These are phyloP conservation scores for Fusarium sp. DNA, from an alignment of 2,329 filamentous ascomycete genomes.

Conservation along the genomic window DNA sequence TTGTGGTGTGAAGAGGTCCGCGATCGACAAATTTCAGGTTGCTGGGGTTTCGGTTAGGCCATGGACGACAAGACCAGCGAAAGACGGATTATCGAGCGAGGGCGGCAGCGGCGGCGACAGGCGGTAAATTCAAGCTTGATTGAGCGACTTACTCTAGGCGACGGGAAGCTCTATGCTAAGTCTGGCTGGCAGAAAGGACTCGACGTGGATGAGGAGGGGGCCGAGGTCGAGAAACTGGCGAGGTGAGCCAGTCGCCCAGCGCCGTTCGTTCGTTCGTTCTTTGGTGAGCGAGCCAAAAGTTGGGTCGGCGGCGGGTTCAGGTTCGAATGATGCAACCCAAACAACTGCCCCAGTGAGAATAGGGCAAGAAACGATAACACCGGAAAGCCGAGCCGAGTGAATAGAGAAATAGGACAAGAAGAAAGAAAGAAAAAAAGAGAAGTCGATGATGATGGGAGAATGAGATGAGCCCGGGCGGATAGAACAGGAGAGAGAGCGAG, in stretches of 20 bases:
- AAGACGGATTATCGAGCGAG: constrained; percentile 28
- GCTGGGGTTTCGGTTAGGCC: constrained; percentile 40
- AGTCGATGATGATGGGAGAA: constrained; percentile 15
- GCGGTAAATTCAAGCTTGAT: constrained; percentile 11
- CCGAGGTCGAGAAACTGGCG: constrained; percentile 31
- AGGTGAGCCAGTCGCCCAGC: constrained; percentile 43
- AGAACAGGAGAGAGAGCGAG: constrained; percentile 29
- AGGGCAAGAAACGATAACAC: constrained; percentile 26
- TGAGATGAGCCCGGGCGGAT: constrained; percentile 21
- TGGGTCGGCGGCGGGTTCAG: constrained; percentile 6
- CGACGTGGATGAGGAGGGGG: constrained; percentile 21
- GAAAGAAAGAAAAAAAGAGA: constrained; percentile 21
- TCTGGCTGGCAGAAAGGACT: constrained; percentile 15
- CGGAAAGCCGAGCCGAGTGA: constrained; percentile 34
- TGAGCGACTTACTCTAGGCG: constrained; percentile 30
- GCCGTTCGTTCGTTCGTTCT: constrained; percentile 24
- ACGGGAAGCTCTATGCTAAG: constrained; percentile 17
- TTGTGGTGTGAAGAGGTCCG: constrained; percentile 26
- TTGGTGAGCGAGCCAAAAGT: constrained; percentile 32
- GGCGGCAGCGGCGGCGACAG: constrained; percentile 25
- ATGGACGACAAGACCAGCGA: constrained; percentile 31
- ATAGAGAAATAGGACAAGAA: constrained; percentile 6
- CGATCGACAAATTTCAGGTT: constrained; percentile 31
- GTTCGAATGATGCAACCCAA: constrained; percentile 24
- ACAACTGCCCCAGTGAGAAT: constrained; percentile 6